Percentiles rank a stretch among this genome's conserved stretches.
These are phyloP conservation scores for Pneumocystis jirovecii DNA, from an alignment of 1,139 yeast species.

Conservation along the genomic window DNA sequence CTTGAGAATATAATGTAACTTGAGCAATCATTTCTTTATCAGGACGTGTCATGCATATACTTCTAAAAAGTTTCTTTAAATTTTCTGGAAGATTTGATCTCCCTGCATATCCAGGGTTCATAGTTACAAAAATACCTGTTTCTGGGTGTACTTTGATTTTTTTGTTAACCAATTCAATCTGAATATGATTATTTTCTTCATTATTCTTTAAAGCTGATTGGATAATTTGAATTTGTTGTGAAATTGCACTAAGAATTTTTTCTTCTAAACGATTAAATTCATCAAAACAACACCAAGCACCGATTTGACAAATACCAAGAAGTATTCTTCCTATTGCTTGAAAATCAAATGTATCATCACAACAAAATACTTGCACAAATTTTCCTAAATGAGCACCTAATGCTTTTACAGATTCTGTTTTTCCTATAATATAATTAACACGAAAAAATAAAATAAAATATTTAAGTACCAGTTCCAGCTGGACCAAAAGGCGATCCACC, in stretches of 20 bases:
- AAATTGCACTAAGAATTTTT: constrained; percentile 64
- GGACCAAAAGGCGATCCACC: constrained; percentile 97
- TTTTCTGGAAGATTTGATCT: constrained; percentile 76
- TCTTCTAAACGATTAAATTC: constrained; percentile 76
- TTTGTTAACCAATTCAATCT: constrained; percentile 39
- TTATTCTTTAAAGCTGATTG: constrained; percentile 35
- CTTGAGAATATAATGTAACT: constrained; percentile 57
- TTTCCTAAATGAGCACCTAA: constrained; percentile 68
- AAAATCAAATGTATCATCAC: constrained; percentile 81
- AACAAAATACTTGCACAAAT: constrained; percentile 72
- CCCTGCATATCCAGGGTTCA: constrained; percentile 85
- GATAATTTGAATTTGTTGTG: constrained; percentile 64
- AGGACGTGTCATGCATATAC: constrained; percentile 61
- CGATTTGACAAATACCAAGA: constrained; percentile 69
- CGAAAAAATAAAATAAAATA: not conserved
- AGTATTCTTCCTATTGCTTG: constrained; percentile 67
- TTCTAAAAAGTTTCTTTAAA: constrained; percentile 60
- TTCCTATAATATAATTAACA: constrained; percentile 20
- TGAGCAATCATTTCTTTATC: constrained; percentile 58
- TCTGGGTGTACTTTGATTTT: constrained; percentile 32
- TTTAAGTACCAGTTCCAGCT: constrained; percentile 75
- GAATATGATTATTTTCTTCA: constrained; percentile 9
- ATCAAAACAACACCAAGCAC: constrained; percentile 94
- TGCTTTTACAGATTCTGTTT: constrained; percentile 82
- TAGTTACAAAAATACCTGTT: constrained; percentile 60